Base-by-base conservation (phyloP, 305 asterid genomes). In the Lippia alba region DNA sequence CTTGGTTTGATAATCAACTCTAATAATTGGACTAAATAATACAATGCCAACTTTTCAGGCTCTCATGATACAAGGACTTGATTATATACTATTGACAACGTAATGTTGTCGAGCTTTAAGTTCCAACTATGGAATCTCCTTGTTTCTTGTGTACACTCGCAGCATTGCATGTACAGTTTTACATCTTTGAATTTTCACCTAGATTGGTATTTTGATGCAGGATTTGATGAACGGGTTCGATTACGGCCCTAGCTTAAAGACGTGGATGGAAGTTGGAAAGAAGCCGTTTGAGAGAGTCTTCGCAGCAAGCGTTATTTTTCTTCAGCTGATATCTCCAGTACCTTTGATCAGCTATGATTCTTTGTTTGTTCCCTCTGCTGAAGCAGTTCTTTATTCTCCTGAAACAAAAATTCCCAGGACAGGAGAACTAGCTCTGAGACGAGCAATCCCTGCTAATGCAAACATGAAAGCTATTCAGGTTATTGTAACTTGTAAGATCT, bases 391-490 rank as follows among this genome's bases (percentile, higher is more conserved):
- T 41, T 94, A 91, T 77, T 94, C 99, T 59, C 99, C 99, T 0
- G 97, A 90, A 74, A 90, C 99, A 16, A 94, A 94, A 73, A 87
- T 91, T 71, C 97, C 99, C 34, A 85, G 99, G 67, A 91, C 97
- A 8, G 97, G 99, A 74, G 99, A 94, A 80, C 84, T 94, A 66
- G 99, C 99, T 78, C 73, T 94, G 78, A 81, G 97, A 85, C 87
- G 95, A 82, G 99, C 99, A 30, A 91, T 94, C 79, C 99, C 97
- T 49, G 97, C 97, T 56, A 94, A 94, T 81, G 67, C 94, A 59
- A 89, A 83, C 84, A 91, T 94, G 99, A 94, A 91, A 88, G 79
- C 91, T 58, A 91, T 94, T 83, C 97, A 91, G 97, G 97, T 88
- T 49, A 36, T 24, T 24, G 30, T 24, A 24, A 24, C 30, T 24